Base-by-base conservation (phyloP, 2,329 filamentous ascomycete species). In the Orbilia ellipsospora region DNA sequence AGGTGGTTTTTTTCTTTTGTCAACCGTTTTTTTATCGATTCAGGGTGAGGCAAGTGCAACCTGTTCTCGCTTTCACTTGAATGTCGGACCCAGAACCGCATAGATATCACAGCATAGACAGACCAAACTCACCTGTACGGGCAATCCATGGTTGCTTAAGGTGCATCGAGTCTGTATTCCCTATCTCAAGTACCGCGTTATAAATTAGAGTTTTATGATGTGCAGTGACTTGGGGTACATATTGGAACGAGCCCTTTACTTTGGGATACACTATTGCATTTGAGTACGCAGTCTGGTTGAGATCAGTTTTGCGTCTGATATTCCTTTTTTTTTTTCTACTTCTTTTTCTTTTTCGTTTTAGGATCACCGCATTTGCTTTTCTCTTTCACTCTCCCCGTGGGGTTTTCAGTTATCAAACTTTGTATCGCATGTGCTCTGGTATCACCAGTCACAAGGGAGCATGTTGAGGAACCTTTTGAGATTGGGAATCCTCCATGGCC, bases 391-490 rank as follows among this genome's bases (percentile, higher is more conserved):
- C 23, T 23, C 23, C 23, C 23, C 4, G 23, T 23, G 23, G 23
- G 23, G 23, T 23, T 23, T 23, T 23, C 23, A 4, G 23, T 23
- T 4, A 4, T 23, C 64, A 63, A 64, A 72, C 67, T 64, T 72
- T 64, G 59, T 64, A 72, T 72, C 52, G 61, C 68, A 73, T 73
- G 68, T 73, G 68, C 55, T 56, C 57, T 54, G 52, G 60, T 57
- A 26, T 23, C 48, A 62, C 57, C 52, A 36, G 65, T 42, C 56
- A 42, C 68, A 57, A 45, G 28, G 23, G 52, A 40, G 26, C 59
- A 52, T 48, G 57, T 63, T 52, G 51, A 72, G 51, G 62, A 52
- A 42, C 50, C 28, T 55, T 55, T 36, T 60, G 31, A 55, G 42
- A 44, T 40, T 62, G 54, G 65, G 50, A 61, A 31, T 50, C 55